Evolutionary conservation across 1,284 basidiomycete genomes (phyloP).

Genomic region (Puccinia brachypodii): DNA sequence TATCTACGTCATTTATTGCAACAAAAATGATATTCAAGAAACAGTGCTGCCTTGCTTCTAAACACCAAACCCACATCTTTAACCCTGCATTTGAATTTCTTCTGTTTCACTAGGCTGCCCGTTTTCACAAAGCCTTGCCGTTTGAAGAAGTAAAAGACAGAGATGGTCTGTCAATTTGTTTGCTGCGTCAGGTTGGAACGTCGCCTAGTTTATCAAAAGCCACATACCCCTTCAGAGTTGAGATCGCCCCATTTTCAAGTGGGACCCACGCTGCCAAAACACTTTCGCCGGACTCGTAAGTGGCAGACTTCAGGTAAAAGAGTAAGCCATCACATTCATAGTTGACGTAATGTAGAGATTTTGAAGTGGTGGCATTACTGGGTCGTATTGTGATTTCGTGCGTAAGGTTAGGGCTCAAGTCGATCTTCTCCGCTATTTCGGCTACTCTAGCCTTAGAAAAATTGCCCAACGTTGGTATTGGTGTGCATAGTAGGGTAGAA

Average conservation of each 20-base stretch:
- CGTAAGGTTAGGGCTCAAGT: background rate
- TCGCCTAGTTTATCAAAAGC: background rate
- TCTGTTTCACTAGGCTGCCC: background rate
- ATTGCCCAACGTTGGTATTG: background rate
- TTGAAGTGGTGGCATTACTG: background rate
- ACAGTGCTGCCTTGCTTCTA: background rate
- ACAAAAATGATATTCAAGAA: no score
- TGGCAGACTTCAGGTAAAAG: constrained; percentile 38
- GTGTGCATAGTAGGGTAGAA: background rate
- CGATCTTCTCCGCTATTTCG: background rate
- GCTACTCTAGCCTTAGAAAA: constrained; percentile 10
- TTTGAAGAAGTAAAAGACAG: background rate
- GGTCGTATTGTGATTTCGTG: background rate
- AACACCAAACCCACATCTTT: background rate
- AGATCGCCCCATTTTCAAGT: background rate
- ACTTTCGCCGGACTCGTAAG: constrained; percentile 39
- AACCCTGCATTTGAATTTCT: background rate
- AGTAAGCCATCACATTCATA: constrained; percentile 34
- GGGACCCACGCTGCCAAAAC: constrained; percentile 40
- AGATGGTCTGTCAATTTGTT: background rate
- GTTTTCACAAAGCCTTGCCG: background rate
- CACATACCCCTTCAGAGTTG: constrained; percentile 17
- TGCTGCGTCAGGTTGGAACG: background rate
- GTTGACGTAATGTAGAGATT: background rate
- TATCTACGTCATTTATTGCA: no score